Evolutionary conservation across 805 yeast species (phyloP), one percentile per base, ranked within the genome.

Genomic region (Kuraishia floccosa): DNA sequence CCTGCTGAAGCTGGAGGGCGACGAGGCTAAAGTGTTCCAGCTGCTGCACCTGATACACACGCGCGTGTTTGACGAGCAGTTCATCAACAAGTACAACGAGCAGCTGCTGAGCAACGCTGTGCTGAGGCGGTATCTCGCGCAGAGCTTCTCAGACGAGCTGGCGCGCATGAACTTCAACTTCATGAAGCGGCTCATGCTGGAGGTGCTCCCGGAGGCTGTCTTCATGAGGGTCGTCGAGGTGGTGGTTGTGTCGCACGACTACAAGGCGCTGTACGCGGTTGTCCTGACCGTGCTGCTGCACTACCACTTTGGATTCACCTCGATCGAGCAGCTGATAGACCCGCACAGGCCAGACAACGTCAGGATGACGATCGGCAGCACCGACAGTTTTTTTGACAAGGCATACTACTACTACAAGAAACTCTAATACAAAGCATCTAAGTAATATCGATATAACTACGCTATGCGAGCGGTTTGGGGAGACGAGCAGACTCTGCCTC

Each of bases 221-320:
- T 15, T 18, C 10, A 34, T 38, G 27, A 43, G 45, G 31, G 28
- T 45, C 3, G 31, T 49, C 24, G 44, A 44, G 24, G 28, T 55
- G 18, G 29, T 55, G 8, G 30, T 54, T 7, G 25, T 30, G 23
- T 18, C 27, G 7, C 17, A 20, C 12, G 50, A 52, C 34, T 63
- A 66, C 42, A 65, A 61, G 39, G 41, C 60, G 3, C 38, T 62
- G 14, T 47, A 57, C 17, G 52, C 72, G 0, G 43, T 65, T 13
- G 39, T 59, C 4, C 32, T 65, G 22, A 59, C 62, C 16, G 49
- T 69, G 4, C 40, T 68, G 18, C 47, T 63, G 26, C 64, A 69
- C 37, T 62, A 66, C 43, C 76, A 70, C 46, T 68, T 62, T 46
- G 76, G 76, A 2, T 70, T 13, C 11, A 5, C 19, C 28, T 4